phyloP scores from a whole-genome alignment of 164 flowering plant species.

The Saururus chinensis region DNA sequence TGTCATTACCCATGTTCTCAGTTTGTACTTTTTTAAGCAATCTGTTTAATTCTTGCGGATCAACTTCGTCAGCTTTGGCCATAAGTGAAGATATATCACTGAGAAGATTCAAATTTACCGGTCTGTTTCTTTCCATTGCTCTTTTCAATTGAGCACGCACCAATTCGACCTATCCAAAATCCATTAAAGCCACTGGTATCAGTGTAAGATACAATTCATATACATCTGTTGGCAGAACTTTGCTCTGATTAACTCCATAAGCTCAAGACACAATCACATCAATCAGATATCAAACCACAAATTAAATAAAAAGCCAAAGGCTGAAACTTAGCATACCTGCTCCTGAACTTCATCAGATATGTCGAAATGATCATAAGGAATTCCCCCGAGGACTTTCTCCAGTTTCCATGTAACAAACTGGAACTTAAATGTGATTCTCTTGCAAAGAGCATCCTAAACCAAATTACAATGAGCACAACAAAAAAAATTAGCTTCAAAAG shows the following conservation, averaged over 20 bases:
- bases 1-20: constrained; percentile 18
- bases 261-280: not conserved
- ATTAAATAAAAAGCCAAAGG: not conserved
- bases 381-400: constrained; percentile 50
- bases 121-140: constrained; percentile 59
- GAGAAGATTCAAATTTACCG: constrained; percentile 30
- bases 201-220: too few relatives aligned
- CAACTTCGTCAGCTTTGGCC: constrained; percentile 33
- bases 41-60: constrained; percentile 17
- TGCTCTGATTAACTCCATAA: not conserved
- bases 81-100: constrained; percentile 17
- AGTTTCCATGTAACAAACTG: constrained; percentile 69
- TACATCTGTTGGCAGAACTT: too few relatives aligned
- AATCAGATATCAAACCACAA: not conserved
- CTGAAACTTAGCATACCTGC: constrained; percentile 41
- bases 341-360: constrained; percentile 91
- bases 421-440: constrained; percentile 52
- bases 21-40: constrained; percentile 16
- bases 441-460: constrained; percentile 49
- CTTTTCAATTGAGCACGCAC: constrained; percentile 74
- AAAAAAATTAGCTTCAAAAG: not conserved
- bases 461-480: too few relatives aligned
- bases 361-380: constrained; percentile 56
- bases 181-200: too few relatives aligned
- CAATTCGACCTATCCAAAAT: constrained; percentile 55